Evolutionary conservation across 1,284 basidiomycete genomes (phyloP), one percentile per base, ranked within the genome.

Genomic region (Boletus hoseneyae): DNA sequence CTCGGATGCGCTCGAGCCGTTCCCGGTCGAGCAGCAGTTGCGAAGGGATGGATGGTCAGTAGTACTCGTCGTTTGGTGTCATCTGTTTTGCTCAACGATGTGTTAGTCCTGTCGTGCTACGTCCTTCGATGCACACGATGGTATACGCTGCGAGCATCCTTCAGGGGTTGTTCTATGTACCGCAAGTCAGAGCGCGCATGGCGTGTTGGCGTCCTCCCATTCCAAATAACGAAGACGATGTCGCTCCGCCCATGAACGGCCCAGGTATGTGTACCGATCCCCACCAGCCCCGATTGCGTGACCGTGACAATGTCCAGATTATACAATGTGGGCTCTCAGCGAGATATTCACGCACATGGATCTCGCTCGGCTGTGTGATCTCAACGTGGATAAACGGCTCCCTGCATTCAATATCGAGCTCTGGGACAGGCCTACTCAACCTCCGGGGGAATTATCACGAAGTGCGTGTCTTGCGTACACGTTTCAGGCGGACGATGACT

Each of bases 331-430:
- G 73, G 71, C 72, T n/a, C 61, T 87, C 27, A 69, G 82, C 33
- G 83, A 85, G 58, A 68, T 83, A 33, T 85, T 83, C 60, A 75
- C 77, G 3, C 78, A 85, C 54, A 75, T 88, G 72, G 85, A 88
- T 48, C 57, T 76, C 13, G 72, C 71, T 9, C 63, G 65, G 3
- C 49, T 74, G 15, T 69, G 68, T 27, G 74, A 77, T 50, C 63
- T 78, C 29, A 70, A 66, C 48, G 65, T 71, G 16, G 75, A 79
- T 48, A 60, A 59, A 6, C 60, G 60, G 3, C 58, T 75, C 36
- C 55, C 62, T 15, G 68, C 66, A 0, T 70, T 75, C 41, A 52
- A 61, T 5, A 63, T 70, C 3, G 63, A 69, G 9, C 60, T 60
- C 4, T 76, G 73, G 67, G 61, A 52, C 4, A 66, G 56, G 32